Evolutionary conservation across 1,284 basidiomycete species (phyloP).

Genomic region (Trichosporon asahii): DNA sequence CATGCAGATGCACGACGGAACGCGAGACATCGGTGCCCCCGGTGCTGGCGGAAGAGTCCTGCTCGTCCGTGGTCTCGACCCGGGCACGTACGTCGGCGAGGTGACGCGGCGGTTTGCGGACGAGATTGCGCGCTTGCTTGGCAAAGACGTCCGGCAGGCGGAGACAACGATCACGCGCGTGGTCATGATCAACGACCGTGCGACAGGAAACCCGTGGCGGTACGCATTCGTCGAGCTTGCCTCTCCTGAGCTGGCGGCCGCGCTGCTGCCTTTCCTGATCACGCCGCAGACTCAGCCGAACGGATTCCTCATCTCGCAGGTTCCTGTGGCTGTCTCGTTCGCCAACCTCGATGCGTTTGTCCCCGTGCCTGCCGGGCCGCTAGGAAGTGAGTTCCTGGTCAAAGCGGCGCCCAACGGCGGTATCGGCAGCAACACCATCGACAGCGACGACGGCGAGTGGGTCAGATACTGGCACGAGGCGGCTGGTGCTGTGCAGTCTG

Average conservation of each 20-base stretch:
- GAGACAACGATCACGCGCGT: conserved; percentile 80
- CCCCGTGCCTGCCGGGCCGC: conserved; percentile 60
- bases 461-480: conserved; percentile 44
- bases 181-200: conserved; percentile 78
- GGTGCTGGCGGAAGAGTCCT: conserved; percentile 58
- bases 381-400: conserved; percentile 37
- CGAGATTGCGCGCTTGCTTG: conserved; percentile 60
- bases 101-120: conserved; percentile 56
- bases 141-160: conserved; percentile 66
- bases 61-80: conserved; percentile 80
- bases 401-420: conserved; percentile 38
- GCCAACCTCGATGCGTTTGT: conserved; percentile 82
- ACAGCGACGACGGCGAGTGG: conserved; percentile 59
- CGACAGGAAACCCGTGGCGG: conserved; percentile 77
- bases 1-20: conserved; percentile 68
- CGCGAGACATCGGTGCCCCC: conserved; percentile 70
- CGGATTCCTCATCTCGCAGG: conserved; percentile 80
- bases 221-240: conserved; percentile 89
- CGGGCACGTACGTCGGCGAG: conserved; percentile 65
- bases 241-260: conserved; percentile 65
- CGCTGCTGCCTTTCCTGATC: conserved; percentile 73
- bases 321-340: conserved; percentile 81
- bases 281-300: conserved; percentile 76
- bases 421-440: conserved; percentile 42
- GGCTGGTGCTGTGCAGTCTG: conserved; percentile 34